Evolutionary conservation across 179 eudicot genomes (phyloP).

Genomic region (Drosera spatulata): DNA sequence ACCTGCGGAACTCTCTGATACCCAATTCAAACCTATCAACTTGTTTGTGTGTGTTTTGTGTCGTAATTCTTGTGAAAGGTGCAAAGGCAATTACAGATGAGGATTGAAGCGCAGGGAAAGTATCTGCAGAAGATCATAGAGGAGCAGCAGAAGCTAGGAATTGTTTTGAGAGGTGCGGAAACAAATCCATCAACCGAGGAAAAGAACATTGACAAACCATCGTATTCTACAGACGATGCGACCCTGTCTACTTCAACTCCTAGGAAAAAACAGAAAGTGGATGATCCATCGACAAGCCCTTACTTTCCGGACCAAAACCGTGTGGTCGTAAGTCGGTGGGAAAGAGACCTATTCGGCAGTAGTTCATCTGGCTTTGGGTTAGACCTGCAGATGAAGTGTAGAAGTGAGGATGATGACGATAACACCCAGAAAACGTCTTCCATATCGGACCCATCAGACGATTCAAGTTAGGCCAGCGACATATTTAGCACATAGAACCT

Average conservation of each 20-base stretch:
- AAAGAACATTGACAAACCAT: slow-evolving; percentile 14
- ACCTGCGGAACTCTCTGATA: no score
- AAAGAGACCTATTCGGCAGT: no score
- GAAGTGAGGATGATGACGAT: no score
- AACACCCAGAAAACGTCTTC: no score
- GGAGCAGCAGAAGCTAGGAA: slow-evolving; percentile 47
- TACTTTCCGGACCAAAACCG: no score
- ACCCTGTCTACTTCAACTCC: slow-evolving; percentile 18
- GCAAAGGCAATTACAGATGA: slow-evolving; percentile 54
- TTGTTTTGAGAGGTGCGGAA: slow-evolving; percentile 30
- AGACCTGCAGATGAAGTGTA: no score
- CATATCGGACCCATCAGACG: no score
- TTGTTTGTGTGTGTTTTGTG: not conserved
- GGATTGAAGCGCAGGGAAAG: slow-evolving; percentile 59
- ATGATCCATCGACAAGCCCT: slow-evolving; percentile 14
- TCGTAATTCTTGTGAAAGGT: slow-evolving; percentile 19
- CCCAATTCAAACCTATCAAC: not conserved
- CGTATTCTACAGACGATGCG: slow-evolving; percentile 21
- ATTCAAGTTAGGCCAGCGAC: no score
- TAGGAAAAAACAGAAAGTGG: slow-evolving; percentile 39
- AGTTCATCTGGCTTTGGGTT: no score
- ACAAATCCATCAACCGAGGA: slow-evolving; percentile 14
- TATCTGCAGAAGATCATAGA: slow-evolving; percentile 56
- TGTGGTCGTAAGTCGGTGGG: no score
- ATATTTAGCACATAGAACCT: no score